Percentiles rank a stretch among this genome's conserved stretches.
phyloP scores from a whole-genome alignment of 163 green algal species.

The Prototheca wickerhamii region DNA sequence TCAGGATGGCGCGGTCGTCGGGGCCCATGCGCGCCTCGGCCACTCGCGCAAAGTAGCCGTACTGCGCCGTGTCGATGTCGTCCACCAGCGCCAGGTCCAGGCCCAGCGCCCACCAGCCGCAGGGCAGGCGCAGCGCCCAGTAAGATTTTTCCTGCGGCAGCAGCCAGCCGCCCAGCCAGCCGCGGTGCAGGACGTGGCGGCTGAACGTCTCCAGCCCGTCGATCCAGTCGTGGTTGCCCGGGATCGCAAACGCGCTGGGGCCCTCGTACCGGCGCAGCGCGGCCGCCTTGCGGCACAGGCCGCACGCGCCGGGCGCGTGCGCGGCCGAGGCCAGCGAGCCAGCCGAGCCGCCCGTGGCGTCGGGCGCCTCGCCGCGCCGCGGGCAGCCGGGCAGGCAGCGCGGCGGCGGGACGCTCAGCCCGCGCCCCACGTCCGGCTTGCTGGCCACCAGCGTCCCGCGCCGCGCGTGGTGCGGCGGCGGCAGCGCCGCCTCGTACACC shows the following conservation, averaged over 20 bases:
- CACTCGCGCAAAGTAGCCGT: constrained; percentile 78
- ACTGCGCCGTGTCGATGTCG: constrained; percentile 84
- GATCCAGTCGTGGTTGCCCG: constrained; percentile 82
- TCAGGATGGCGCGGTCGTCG: constrained; percentile 62
- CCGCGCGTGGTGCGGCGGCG: constrained; percentile 62
- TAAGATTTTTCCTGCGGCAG: constrained; percentile 80
- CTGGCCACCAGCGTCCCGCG: constrained; percentile 64
- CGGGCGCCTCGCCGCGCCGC: not conserved
- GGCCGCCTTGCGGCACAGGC: constrained; percentile 24
- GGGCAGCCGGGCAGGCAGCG: not conserved
- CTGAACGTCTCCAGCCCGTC: constrained; percentile 75
- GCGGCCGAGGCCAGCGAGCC: too few relatives aligned
- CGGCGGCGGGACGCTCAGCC: constrained; percentile 5
- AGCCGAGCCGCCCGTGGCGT: too few relatives aligned
- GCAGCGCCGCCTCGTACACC: constrained; percentile 73
- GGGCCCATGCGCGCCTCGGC: constrained; percentile 63
- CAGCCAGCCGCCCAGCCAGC: constrained; percentile 82
- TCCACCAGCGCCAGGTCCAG: constrained; percentile 71
- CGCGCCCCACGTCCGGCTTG: constrained; percentile 43
- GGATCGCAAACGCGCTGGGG: constrained; percentile 71
- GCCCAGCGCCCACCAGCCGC: constrained; percentile 81
- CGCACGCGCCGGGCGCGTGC: constrained; percentile 4
- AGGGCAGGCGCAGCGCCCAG: constrained; percentile 70
- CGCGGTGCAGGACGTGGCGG: constrained; percentile 52
- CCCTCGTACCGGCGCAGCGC: constrained; percentile 54